Evolutionary conservation across 108 stramenopile species (phyloP), one percentile per base, ranked within the genome.

Genomic region (Cyclotella sp.): DNA sequence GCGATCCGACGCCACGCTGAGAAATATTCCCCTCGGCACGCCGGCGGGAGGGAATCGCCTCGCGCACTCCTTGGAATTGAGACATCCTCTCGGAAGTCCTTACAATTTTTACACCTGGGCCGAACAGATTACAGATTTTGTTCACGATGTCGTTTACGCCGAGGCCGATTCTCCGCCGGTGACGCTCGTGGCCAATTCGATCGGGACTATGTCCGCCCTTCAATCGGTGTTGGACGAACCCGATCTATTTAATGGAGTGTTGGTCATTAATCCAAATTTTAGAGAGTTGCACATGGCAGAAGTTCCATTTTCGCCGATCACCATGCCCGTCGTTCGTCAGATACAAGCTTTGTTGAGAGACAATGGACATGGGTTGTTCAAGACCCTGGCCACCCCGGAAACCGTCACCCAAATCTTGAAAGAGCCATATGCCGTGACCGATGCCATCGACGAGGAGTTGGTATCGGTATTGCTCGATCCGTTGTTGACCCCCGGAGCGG

Each of bases 81-180:
- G 83, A 12, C 94, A 95, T 83, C 94, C 94, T 13, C 64, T 85
- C 0, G 19, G 68, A 0, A 86, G 85, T 61, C 88, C 91, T 22
- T 98, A 96, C 85, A 95, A 96, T 63, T 98, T 98, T 70, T 96
- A 89, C 63, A 98, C 93, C 6, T 98, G 97, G 97, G 77, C 88
- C 28, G 88, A 95, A 42, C 88, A 94, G 53, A 66, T 96, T 39
- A 67, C 79, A 0, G 92, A 93, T 60, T 97, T 95, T 81, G 82
- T 72, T 13, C 77, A 76, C 18, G 87, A 93, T 42, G 73, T 97
- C 12, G 65, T 81, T 22, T 69, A 59, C 4, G 58, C 21, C 1
- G 55, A 68, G 11, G 10, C 45, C 6, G 1, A 1, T 22, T 0
- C 64, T 11, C 15, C 15, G 26, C 43, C 64, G 19, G 88, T 93